Evolutionary conservation across 257 asterid species (phyloP), one percentile per base, ranked within the genome.

Genomic region (Asclepias syriaca): DNA sequence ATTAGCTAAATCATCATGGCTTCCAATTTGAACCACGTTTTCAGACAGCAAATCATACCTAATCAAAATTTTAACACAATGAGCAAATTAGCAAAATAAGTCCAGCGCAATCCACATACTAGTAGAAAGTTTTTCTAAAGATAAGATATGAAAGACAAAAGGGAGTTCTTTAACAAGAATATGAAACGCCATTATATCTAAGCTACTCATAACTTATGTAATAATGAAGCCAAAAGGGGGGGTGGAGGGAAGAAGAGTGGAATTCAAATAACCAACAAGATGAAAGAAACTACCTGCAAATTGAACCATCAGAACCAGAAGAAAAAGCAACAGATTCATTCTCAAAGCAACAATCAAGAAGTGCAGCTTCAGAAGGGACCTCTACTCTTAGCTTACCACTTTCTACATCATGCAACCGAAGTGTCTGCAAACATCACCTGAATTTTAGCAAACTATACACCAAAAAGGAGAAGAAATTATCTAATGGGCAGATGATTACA

Each of bases 11-110:
- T 92, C 90, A 14, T 84, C 93, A 71, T 95, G 98, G 48, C 56
- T 85, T 71, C 98, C 98, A 65, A 95, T 68, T 32, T 75, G 81
- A 32, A 64, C 68, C 75, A 81, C 78, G 77, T 72, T 77, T 51
- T 85, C 99, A 46, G 83, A 74, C 72, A 69, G 80, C 96, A 92
- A 77, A 77, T 92, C 99, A 77, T 85, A 84, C 89, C 98, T 95
- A 79, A 39, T 72, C 73, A 72, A 48, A 82, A 69, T 54, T 73
- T 16, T 64, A 70, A 78, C 32, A 50, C 11, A 45, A 60, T 48
- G 57, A 67, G 10, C 48, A 43, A 43, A 56, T 12, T 55, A 32
- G 50, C 21, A 40, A 11, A 54, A 2, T 54, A 8, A 50, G 49
- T 61, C 19, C 68, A 69, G 54, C 21, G 54, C 21, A 54, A n/a